Evolutionary conservation across 169 alveolate species (phyloP).

Genomic region (Perkinsus olseni): DNA sequence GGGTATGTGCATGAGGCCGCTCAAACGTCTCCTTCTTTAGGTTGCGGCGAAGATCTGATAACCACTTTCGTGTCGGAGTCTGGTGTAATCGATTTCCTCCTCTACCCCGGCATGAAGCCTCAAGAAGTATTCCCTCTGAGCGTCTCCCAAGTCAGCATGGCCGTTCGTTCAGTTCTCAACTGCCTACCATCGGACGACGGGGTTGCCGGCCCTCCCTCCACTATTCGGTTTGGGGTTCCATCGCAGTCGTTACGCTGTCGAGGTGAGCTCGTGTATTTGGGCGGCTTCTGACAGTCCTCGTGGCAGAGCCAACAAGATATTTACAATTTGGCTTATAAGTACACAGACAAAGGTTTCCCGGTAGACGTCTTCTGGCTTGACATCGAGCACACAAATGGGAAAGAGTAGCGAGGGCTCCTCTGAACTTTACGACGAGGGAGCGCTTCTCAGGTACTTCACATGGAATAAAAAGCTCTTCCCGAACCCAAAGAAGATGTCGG

Average conservation of each 20-base stretch:
- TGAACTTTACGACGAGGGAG: no score
- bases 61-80: slow-evolving; percentile 60
- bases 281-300: not conserved
- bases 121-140: not conserved
- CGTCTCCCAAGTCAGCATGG: not conserved
- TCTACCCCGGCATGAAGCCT: slow-evolving; percentile 39
- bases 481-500: slow-evolving; percentile 49
- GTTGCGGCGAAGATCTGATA: not conserved
- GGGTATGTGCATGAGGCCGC: no score
- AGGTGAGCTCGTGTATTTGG: not conserved
- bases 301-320: not conserved
- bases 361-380: slow-evolving; percentile 79
- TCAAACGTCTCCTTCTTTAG: no score
- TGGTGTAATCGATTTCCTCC: slow-evolving; percentile 57
- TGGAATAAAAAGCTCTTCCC: slow-evolving; percentile 61
- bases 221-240: slow-evolving; percentile 71
- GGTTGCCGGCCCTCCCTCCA: slow-evolving; percentile 67
- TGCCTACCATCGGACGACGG: slow-evolving; percentile 34
- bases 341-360: slow-evolving; percentile 47
- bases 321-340: not conserved
- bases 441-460: slow-evolving; percentile 59
- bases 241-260: slow-evolving; percentile 72
- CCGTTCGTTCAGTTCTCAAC: not conserved
- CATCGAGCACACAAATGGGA: slow-evolving; percentile 76
- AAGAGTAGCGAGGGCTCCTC: not conserved